phyloP scores from a whole-genome alignment of 2,329 filamentous ascomycete species.

The Fusarium tjaetaba region DNA sequence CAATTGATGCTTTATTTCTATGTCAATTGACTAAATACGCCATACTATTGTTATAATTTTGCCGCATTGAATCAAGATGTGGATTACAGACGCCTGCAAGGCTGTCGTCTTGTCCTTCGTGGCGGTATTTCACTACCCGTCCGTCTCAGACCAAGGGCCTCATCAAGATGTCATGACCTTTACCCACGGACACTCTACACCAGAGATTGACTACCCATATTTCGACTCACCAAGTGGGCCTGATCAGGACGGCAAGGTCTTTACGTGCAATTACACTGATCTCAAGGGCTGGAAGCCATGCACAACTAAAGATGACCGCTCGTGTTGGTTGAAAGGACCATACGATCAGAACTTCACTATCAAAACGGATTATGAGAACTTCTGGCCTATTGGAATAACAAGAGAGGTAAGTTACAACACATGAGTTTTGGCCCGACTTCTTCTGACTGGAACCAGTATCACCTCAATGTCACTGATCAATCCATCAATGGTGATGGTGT shows the following conservation, averaged over 20 bases:
- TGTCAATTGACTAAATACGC: background rate
- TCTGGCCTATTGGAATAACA: background rate
- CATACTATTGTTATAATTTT: fast-evolving
- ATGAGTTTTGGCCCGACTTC: no score
- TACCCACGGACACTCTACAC: background rate
- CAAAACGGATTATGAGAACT: constrained; percentile 5
- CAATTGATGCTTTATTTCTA: fast-evolving
- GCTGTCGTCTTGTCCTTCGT: background rate
- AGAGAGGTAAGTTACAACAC: background rate
- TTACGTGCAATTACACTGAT: background rate
- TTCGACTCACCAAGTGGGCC: constrained; percentile 2
- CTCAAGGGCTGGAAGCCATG: constrained; percentile 2
- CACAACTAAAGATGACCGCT: background rate
- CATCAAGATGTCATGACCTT: constrained; percentile 8
- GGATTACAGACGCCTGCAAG: constrained; percentile 10
- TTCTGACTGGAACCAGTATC: background rate
- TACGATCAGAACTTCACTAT: background rate
- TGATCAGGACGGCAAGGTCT: background rate
- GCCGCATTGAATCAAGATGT: background rate
- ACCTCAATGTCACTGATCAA: constrained; percentile 1
- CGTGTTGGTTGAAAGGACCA: constrained; percentile 2
- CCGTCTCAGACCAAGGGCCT: background rate
- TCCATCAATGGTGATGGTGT: constrained; percentile 13
- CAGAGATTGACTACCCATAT: background rate
- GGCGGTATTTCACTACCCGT: constrained; percentile 1